Conservation (phyloP, 495 filamentous ascomycete species). For the Schizothecium vesticola region DNA sequence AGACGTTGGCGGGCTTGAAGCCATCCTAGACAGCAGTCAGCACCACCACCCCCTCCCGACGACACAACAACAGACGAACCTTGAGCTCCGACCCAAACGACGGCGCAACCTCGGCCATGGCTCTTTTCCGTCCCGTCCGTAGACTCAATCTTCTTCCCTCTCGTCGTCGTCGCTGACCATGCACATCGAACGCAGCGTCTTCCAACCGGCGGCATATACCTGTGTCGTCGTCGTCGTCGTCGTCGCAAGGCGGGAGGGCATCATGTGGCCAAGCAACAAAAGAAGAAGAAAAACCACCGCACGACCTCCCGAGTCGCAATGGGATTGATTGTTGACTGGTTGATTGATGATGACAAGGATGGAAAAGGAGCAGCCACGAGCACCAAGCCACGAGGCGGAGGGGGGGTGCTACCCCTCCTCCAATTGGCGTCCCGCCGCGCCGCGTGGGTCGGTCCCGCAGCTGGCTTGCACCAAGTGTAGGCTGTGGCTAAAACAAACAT, state of each 20-base stretch:
- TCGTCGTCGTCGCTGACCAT: constrained; percentile 21
- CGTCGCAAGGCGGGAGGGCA: neutral
- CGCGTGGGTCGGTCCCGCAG: neutral
- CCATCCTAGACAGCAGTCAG: constrained; percentile 58
- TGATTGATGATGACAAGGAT: neutral
- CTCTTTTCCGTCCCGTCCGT: constrained; percentile 11
- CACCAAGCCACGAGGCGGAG: neutral
- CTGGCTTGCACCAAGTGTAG: neutral
- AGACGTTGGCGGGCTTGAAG: constrained; percentile 88
- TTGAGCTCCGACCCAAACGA: constrained; percentile 88
- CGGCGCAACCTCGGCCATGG: constrained; percentile 69
- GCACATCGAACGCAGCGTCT: too few species aligned
- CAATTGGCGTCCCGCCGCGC: neutral
- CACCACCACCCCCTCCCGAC: neutral
- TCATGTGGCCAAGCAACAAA: neutral
- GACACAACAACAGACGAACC: constrained; percentile 44
- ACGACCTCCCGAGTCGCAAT: neutral
- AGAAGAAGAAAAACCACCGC: neutral
- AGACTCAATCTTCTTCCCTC: neutral
- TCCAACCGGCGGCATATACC: neutral
- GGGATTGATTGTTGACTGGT: neutral
- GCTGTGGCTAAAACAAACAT: neutral
- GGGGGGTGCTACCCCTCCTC: neutral
- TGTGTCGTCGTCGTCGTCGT: neutral
- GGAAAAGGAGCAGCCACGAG: neutral